phyloP scores from a whole-genome alignment of 768 basidiomycete species.

The Plicaturopsis crispa region DNA sequence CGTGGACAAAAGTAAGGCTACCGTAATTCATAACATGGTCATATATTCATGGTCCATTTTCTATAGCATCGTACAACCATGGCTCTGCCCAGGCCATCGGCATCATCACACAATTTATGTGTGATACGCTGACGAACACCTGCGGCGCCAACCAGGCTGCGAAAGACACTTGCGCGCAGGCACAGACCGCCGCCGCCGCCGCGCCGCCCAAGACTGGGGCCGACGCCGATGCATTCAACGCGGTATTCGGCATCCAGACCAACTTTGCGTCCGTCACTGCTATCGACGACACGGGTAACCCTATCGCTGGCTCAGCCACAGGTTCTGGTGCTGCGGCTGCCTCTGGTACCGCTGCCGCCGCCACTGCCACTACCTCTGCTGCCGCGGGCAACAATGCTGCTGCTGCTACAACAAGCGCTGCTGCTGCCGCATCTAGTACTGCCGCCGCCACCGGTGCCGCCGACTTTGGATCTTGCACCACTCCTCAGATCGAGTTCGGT shows the following conservation, averaged over 20 bases:
- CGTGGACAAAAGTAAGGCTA: constrained; percentile 31
- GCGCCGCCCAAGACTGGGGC: constrained; percentile 35
- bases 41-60: not conserved
- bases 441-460: constrained; percentile 9
- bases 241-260: constrained; percentile 24
- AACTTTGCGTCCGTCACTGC: constrained; percentile 29
- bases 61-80: constrained; percentile 37
- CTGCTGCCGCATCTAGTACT: constrained; percentile 7
- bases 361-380: constrained; percentile 1
- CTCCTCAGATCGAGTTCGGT: constrained; percentile 49
- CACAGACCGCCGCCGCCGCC: constrained; percentile 32
- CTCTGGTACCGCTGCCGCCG: constrained; percentile 12
- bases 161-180: constrained; percentile 37
- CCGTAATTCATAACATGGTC: not conserved
- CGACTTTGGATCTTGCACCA: constrained; percentile 25
- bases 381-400: constrained; percentile 9
- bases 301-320: constrained; percentile 15
- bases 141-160: constrained; percentile 52
- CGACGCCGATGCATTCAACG: constrained; percentile 44
- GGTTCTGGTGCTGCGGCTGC: constrained; percentile 9
- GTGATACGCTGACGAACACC: constrained; percentile 41
- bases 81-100: constrained; percentile 48
- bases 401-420: constrained; percentile 24
- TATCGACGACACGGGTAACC: constrained; percentile 31
- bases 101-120: constrained; percentile 51